These are phyloP conservation scores for Nevesoporus exiguus DNA, from an alignment of 768 basidiomycete genomes.

Conservation along the genomic window DNA sequence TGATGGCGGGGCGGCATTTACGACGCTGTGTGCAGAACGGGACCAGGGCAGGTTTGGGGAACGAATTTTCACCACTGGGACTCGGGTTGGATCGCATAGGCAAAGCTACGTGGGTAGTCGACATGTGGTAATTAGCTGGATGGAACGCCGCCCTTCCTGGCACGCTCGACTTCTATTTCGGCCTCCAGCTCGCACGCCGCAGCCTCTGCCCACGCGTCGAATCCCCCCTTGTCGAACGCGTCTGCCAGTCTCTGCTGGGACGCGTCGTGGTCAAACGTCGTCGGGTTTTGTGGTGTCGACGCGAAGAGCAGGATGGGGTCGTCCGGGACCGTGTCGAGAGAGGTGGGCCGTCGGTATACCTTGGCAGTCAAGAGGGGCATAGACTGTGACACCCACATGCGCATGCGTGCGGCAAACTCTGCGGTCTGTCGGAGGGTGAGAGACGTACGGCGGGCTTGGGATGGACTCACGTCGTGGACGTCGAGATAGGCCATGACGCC, in stretches of 20 bases:
- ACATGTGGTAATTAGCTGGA: too few relatives aligned
- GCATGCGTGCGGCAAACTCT: constrained; percentile 61
- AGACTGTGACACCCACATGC: constrained; percentile 40
- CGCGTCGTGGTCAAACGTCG: constrained; percentile 29
- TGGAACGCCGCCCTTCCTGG: constrained; percentile 12
- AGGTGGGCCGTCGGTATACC: constrained; percentile 45
- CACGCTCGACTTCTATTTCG: constrained; percentile 50
- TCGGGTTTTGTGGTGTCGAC: too few relatives aligned
- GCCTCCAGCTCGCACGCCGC: constrained; percentile 54
- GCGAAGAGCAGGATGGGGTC: neutral
- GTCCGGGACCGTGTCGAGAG: neutral
- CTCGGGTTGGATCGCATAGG: too few relatives aligned
- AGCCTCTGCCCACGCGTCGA: constrained; percentile 52
- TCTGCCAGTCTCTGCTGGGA: constrained; percentile 50
- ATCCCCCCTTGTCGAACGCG: constrained; percentile 59
- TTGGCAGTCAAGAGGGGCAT: constrained; percentile 49
- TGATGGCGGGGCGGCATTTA: too few relatives aligned
- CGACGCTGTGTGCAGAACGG: too few relatives aligned
- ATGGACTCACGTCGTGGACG: constrained; percentile 46
- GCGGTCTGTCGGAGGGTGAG: constrained; percentile 38
- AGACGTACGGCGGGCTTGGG: too few relatives aligned
- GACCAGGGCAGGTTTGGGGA: too few relatives aligned
- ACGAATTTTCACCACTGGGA: too few relatives aligned
- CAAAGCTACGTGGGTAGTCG: too few relatives aligned
- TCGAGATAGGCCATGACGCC: constrained; percentile 52